Conservation (phyloP, 139 green algal species). For the Mesotaenium endlicherianum region DNA sequence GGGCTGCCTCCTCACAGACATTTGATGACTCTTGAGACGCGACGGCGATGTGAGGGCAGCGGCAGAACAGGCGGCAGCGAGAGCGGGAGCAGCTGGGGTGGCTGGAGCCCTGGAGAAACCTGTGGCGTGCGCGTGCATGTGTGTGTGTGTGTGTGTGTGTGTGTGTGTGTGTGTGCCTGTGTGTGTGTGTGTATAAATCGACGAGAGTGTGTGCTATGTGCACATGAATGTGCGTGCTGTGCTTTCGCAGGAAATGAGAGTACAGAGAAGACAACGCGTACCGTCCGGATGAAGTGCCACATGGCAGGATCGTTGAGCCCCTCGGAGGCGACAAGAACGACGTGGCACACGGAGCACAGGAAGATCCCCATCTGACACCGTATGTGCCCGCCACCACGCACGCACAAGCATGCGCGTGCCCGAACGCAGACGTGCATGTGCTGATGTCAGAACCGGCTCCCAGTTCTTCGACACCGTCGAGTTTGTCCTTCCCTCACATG, state of each 20-base stretch:
- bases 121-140: not conserved
- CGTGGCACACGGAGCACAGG: constrained; percentile 25
- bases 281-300: constrained; percentile 1
- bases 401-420: not conserved
- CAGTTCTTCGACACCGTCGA: not conserved
- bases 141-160: not conserved
- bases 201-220: not conserved
- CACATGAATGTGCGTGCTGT: not conserved
- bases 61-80: not conserved
- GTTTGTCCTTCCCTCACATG: not conserved
- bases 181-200: too few relatives aligned
- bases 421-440: too few relatives aligned
- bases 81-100: not conserved
- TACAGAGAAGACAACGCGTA: not conserved
- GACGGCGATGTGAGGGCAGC: too few relatives aligned
- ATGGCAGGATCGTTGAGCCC: constrained; percentile 10
- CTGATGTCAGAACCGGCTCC: not conserved
- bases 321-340: not conserved
- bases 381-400: not conserved
- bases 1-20: too few relatives aligned
- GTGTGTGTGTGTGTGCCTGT: not conserved
- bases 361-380: constrained; percentile 21
- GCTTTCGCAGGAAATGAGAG: not conserved
- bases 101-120: not conserved
- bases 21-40: too few relatives aligned